A percentile compares a stretch with the other conserved stretches of the same genome.
Conservation (phyloP, 139 green algal genomes). For the Deuterostichococcus epilithicus region DNA sequence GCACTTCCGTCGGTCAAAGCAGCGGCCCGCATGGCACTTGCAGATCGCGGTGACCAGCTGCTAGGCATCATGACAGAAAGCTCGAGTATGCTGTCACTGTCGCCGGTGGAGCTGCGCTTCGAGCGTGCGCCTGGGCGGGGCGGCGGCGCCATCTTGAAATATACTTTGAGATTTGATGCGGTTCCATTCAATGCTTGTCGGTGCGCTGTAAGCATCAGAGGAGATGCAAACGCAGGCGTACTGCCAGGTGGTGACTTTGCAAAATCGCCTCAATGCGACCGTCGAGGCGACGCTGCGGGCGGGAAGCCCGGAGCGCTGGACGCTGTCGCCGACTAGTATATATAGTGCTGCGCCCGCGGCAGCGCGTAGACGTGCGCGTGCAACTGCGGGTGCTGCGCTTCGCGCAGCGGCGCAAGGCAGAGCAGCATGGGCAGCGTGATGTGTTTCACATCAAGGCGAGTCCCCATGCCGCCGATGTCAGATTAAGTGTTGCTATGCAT, state of each 20-base stretch:
- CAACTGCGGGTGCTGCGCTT: slow-evolving; percentile 55
- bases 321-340: slow-evolving; percentile 41
- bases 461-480: neutral
- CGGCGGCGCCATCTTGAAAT: too few relatives aligned
- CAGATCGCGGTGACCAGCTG: too few relatives aligned
- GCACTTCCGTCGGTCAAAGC: too few relatives aligned
- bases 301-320: slow-evolving; percentile 63
- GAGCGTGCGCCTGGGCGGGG: too few relatives aligned
- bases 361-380: slow-evolving; percentile 39
- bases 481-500: neutral
- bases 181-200: too few relatives aligned
- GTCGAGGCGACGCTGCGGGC: slow-evolving; percentile 59
- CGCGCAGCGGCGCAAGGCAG: slow-evolving; percentile 51
- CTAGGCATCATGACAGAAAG: too few relatives aligned
- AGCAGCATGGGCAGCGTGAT: slow-evolving; percentile 58
- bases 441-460: slow-evolving; percentile 73
- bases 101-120: too few relatives aligned
- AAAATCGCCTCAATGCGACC: slow-evolving; percentile 47
- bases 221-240: slow-evolving; percentile 44
- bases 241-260: slow-evolving; percentile 45
- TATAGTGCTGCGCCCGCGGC: slow-evolving; percentile 39
- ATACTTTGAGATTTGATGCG: too few relatives aligned
- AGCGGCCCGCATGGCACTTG: too few relatives aligned
- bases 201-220: too few relatives aligned
- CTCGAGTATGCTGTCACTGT: too few relatives aligned